A percentile compares a stretch with the other conserved stretches of the same genome.
These are phyloP conservation scores for Hansenula lynferdii DNA, from an alignment of 1,139 yeast species.

Conservation along the genomic window DNA sequence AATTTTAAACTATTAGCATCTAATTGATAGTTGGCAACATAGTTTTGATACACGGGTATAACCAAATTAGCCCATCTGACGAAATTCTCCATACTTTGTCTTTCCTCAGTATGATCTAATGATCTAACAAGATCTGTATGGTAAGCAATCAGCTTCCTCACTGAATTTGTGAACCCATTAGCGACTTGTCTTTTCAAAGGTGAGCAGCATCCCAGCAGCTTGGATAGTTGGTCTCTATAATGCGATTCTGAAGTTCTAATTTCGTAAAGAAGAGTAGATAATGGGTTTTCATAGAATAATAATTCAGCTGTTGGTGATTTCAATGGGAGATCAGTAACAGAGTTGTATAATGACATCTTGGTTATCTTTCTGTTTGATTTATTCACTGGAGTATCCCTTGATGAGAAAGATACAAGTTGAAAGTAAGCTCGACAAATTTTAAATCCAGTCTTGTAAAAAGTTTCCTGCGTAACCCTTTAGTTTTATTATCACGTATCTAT, in stretches of 20 bases:
- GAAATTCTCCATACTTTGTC: constrained; percentile 2
- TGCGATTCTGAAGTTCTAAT: constrained; percentile 1
- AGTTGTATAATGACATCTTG: neutral
- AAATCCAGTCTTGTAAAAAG: too few species aligned
- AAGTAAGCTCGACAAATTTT: neutral
- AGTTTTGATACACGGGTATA: constrained; percentile 23
- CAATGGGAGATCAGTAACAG: neutral
- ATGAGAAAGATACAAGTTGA: neutral
- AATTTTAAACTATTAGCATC: constrained; percentile 29
- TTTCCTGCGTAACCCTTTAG: too few species aligned
- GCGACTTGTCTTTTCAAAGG: constrained; percentile 2
- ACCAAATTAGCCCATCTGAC: constrained; percentile 14
- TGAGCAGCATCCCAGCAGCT: constrained; percentile 4
- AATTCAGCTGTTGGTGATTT: constrained; percentile 1
- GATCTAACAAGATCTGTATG: constrained; percentile 9
- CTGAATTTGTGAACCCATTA: constrained; percentile 6
- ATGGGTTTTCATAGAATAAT: neutral
- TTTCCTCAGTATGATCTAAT: constrained; percentile 3
- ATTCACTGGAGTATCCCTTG: neutral
- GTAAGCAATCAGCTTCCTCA: constrained; percentile 12
- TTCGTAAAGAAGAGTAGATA: constrained; percentile 1
- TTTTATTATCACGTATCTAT: too few species aligned
- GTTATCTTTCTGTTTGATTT: neutral
- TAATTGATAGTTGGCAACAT: constrained; percentile 27
- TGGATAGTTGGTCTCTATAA: constrained; percentile 4